Conservation (phyloP, 2,329 filamentous ascomycete genomes). For the Sarocladium oryzae region DNA sequence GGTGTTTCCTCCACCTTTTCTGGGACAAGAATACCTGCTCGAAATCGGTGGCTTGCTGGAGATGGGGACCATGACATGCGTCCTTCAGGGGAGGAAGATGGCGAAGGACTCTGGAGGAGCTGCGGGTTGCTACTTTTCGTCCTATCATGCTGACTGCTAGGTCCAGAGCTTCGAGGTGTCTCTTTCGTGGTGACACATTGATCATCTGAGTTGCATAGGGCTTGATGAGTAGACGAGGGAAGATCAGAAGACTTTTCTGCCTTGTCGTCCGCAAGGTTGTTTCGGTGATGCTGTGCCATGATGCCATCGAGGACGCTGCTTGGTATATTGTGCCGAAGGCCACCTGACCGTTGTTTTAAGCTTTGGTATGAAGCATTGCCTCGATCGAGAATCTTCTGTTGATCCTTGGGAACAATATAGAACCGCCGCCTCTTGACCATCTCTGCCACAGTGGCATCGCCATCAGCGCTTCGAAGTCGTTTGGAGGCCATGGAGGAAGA, state of each 20-base stretch:
- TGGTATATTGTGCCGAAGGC: neutral
- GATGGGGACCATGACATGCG: slow-evolving; percentile 6
- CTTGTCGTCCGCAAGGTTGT: neutral
- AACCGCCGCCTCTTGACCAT: slow-evolving; percentile 13
- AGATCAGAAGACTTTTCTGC: neutral
- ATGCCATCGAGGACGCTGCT: neutral
- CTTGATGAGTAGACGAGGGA: neutral
- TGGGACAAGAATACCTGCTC: neutral
- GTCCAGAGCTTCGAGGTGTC: neutral
- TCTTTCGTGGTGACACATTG: neutral
- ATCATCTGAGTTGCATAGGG: neutral
- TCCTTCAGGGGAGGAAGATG: slow-evolving; percentile 11
- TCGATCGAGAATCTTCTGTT: slow-evolving; percentile 18
- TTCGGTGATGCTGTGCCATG: neutral
- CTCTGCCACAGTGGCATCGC: neutral
- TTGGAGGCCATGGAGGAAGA: neutral
- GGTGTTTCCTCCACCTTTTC: neutral
- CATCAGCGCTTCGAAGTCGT: neutral
- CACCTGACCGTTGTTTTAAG: neutral
- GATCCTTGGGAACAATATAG: slow-evolving; percentile 30
- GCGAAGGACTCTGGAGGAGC: neutral
- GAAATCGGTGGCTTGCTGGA: neutral
- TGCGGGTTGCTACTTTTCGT: neutral
- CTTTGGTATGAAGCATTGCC: neutral
- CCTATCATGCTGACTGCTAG: neutral